Base-by-base conservation (phyloP, 176 grass and related monocot genomes). In the Urochloa ruziziensis region DNA sequence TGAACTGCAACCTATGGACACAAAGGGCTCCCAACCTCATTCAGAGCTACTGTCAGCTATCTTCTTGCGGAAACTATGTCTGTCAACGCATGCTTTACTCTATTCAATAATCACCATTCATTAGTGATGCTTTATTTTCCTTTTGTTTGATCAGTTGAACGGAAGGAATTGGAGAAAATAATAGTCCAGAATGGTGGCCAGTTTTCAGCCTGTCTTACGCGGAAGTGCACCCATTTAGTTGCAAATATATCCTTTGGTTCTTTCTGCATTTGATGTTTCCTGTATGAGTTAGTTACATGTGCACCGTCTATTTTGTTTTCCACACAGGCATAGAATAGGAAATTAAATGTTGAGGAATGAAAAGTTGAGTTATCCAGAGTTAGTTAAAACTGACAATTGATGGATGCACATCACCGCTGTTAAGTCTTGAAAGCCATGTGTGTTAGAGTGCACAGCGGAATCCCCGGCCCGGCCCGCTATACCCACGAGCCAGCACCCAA, bases 181-280 rank as follows among this genome's bases (percentile, higher is more conserved):
- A 89, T 98, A 88, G 64, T 88, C 77, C 88, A 93, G 84, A 98
- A 98, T 93, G 96, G 96, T 88, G 96, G 96, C 37, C 82, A 83
- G 61, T 98, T 95, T 89, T 98, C 96, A 80, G 75, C 89, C 70
- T 82, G 86, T 90, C 91, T 98, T 82, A 95, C 96, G 68, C 88
- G 74, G 69, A 93, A 93, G 70, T 98, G 93, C 82, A 98, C 86
- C 52, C 96, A 98, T 93, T 86, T 98, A 83, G 77, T 98, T 84
- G 90, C 96, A 90, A 89, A 95, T 88, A 98, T 98, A 98, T 95
- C 96, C 96, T 98, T 88, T 83, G 39, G 28, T 86, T 2, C 46
- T 60, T 79, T 80, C 19, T 83, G 42, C 37, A 18, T 56, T 47
- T 36, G 62, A 73, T 85, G 49, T 81, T 88, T 36, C 14, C 24